Base-by-base conservation (phyloP, 2,329 filamentous ascomycete genomes). In the Fusarium haematococcum region DNA sequence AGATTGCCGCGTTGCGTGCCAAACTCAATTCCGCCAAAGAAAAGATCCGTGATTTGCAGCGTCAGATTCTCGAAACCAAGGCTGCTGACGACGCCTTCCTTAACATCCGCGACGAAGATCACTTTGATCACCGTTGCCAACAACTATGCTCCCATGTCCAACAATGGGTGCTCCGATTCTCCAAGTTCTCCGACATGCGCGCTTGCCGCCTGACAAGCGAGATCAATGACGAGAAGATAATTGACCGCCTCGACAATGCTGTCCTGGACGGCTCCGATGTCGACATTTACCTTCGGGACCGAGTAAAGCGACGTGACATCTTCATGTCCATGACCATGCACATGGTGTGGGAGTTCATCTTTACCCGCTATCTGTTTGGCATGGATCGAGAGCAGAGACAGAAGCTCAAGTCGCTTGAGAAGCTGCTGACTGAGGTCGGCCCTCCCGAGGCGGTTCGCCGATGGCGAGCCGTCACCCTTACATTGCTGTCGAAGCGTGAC, bases 311-410 rank as follows among this genome's bases (percentile, higher is more conserved):
- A 70, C 92, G 96, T 69, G 96, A 98, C 82, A 92, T 98, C 68
- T 98, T 99, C 88, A 98, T 98, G 95, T 97, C 95, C 41, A 95
- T 99, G 83, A 94, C 96, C 65, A 98, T 98, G 95, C 97, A 94
- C 71, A 98, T 99, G 95, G 92, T 99, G 61, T 99, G 95, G 95
- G 97, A 99, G 83, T 98, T 97, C 80, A 92, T 99, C 81, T 99
- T 99, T 81, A 98, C 96, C 10, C 92, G 97, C 74, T 99, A 99
- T 83, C 91, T 99, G 30, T 99, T 99, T 82, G 97, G 97, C 78
- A 98, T 99, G 95, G 97, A 99, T 82, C 91, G 95, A 78, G 97
- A 98, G 84, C 97, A 99, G 84, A 91, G 97, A 78, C 95, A 98
- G 83, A 98, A 98, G 84, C 92, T 99, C 82, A 98, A 99, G 86